Percentiles rank a stretch among this genome's conserved stretches.
Conservation (phyloP, 2,329 filamentous ascomycete genomes). For the Ascochyta koolunga region DNA sequence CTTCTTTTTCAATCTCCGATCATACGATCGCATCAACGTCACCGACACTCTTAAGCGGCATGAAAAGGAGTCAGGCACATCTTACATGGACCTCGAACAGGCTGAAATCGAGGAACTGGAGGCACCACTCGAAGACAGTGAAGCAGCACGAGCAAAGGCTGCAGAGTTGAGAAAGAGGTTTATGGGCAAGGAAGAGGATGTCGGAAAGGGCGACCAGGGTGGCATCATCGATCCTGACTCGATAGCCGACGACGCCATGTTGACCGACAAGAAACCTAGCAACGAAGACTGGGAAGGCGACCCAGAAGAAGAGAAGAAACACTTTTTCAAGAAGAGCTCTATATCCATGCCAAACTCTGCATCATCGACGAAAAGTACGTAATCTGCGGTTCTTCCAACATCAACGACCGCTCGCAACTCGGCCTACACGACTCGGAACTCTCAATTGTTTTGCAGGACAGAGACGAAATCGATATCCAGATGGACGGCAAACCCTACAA, state of each 20-base stretch:
- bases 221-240: slow-evolving; percentile 62
- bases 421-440: slow-evolving; percentile 92
- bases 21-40: slow-evolving; percentile 89
- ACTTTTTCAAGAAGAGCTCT: slow-evolving; percentile 97
- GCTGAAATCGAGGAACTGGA: slow-evolving; percentile 90
- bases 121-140: slow-evolving; percentile 48
- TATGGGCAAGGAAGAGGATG: slow-evolving; percentile 49
- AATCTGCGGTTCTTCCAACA: slow-evolving; percentile 85
- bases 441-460: slow-evolving; percentile 88
- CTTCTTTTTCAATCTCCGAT: slow-evolving; percentile 92
- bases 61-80: slow-evolving; percentile 81
- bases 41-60: slow-evolving; percentile 74
- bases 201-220: slow-evolving; percentile 47
- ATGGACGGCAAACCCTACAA: slow-evolving; percentile 82
- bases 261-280: slow-evolving; percentile 65
- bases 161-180: slow-evolving; percentile 56
- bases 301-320: slow-evolving; percentile 76
- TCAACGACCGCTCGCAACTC: slow-evolving; percentile 89
- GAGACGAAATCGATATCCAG: slow-evolving; percentile 68
- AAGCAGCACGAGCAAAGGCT: slow-evolving; percentile 52
- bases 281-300: slow-evolving; percentile 79
- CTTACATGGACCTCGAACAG: slow-evolving; percentile 84
- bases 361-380: slow-evolving; percentile 87
- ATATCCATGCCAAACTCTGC: slow-evolving; percentile 89
- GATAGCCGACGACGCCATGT: slow-evolving; percentile 83